Evolutionary conservation across 2,329 filamentous ascomycete species (phyloP).

Genomic region (Penicillium nordicum): DNA sequence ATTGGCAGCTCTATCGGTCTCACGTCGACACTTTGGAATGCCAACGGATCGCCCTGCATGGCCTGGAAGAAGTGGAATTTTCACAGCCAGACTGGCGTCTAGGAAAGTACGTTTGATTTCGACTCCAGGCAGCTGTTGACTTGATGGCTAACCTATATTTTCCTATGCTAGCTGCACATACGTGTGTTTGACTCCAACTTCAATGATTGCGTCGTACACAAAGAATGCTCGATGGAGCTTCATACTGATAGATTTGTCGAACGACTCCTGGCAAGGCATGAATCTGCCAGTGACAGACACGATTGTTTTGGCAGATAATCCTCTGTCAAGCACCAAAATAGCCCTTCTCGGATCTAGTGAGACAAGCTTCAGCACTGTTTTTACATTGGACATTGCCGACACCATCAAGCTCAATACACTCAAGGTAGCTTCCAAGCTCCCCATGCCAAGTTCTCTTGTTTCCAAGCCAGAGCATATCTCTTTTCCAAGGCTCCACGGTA

Average conservation of each 20-base stretch:
- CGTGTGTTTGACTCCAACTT: neutral
- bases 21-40: slow-evolving; percentile 24
- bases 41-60: slow-evolving; percentile 33
- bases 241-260: slow-evolving; percentile 2
- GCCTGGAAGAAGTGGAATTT: slow-evolving; percentile 39
- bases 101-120: slow-evolving; percentile 18
- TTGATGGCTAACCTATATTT: neutral
- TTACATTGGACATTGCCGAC: neutral
- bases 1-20: slow-evolving; percentile 45
- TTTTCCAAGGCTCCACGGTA: slow-evolving; percentile 30
- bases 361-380: neutral
- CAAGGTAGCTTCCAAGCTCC: neutral
- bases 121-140: neutral
- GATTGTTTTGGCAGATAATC: neutral
- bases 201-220: slow-evolving; percentile 4
- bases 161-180: slow-evolving; percentile 3
- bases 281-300: slow-evolving; percentile 5
- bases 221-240: slow-evolving; percentile 5
- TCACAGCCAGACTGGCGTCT: slow-evolving; percentile 23
- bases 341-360: slow-evolving; percentile 7
- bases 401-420: neutral
- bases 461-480: slow-evolving; percentile 34
- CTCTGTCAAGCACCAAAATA: neutral
- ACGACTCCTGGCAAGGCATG: slow-evolving; percentile 1
- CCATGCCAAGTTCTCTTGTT: slow-evolving; percentile 2